Percentiles rank a stretch among this genome's conserved stretches.
These are phyloP conservation scores for Oryza longistaminata DNA, from an alignment of 176 grass and related monocot species.

Conservation along the genomic window DNA sequence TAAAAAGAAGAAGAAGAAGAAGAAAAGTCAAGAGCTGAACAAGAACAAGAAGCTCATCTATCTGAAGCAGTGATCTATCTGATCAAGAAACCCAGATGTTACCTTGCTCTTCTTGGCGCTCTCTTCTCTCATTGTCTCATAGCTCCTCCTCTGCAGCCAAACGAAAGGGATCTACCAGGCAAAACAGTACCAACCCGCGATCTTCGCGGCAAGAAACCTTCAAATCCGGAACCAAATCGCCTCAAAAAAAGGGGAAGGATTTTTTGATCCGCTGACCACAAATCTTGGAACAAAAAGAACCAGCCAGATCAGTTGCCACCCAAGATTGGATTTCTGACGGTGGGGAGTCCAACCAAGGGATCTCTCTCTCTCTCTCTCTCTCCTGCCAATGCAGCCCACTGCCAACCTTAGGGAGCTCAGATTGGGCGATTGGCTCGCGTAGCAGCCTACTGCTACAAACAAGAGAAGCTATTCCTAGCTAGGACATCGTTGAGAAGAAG, in stretches of 20 bases:
- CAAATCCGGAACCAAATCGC: constrained; percentile 31
- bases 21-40: neutral
- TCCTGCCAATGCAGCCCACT: constrained; percentile 36
- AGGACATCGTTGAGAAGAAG: constrained; percentile 4
- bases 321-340: constrained; percentile 24
- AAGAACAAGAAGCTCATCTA: constrained; percentile 1
- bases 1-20: neutral
- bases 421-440: neutral
- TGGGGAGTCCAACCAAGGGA: constrained; percentile 4
- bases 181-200: neutral
- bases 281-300: constrained; percentile 15
- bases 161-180: constrained; percentile 24
- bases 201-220: neutral
- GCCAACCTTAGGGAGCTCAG: constrained; percentile 21
- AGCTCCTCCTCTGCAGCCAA: constrained; percentile 28
- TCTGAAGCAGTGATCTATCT: neutral
- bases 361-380: neutral
- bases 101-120: constrained; percentile 84
- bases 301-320: neutral
- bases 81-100: constrained; percentile 4
- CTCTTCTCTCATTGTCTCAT: constrained; percentile 78
- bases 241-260: neutral
- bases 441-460: neutral
- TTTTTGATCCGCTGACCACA: constrained; percentile 25
- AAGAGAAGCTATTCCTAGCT: neutral